These are phyloP conservation scores for Blumeria hordei DNA, from an alignment of 2,329 filamentous ascomycete species.

Conservation along the genomic window DNA sequence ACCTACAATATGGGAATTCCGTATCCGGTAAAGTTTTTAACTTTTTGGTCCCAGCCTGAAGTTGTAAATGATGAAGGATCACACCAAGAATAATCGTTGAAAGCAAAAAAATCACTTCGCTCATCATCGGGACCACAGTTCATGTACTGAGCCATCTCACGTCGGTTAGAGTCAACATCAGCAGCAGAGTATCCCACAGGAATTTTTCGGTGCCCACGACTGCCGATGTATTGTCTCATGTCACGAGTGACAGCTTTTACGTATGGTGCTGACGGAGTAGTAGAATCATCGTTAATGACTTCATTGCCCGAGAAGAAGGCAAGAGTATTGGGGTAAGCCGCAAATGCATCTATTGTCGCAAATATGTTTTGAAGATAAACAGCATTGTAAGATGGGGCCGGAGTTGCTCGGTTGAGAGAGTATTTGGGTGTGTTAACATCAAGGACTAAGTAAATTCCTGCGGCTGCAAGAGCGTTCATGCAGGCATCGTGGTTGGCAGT, in stretches of 20 bases:
- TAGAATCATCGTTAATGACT: slow-evolving; percentile 28
- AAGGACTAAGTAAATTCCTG: slow-evolving; percentile 49
- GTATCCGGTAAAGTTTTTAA: slow-evolving; percentile 41
- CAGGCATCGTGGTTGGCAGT: slow-evolving; percentile 41
- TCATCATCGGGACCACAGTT: slow-evolving; percentile 45
- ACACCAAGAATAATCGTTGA: slow-evolving; percentile 45
- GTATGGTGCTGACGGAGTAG: slow-evolving; percentile 26
- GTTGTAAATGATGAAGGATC: slow-evolving; percentile 30
- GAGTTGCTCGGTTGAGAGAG: slow-evolving; percentile 38
- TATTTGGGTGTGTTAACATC: slow-evolving; percentile 49
- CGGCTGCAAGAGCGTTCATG: slow-evolving; percentile 40
- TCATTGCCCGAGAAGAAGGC: slow-evolving; percentile 38
- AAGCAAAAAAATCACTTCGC: slow-evolving; percentile 41
- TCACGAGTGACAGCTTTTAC: slow-evolving; percentile 34
- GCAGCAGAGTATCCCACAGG: slow-evolving; percentile 37
- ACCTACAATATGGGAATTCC: slow-evolving; percentile 31
- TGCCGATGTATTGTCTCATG: slow-evolving; percentile 27
- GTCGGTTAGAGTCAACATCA: slow-evolving; percentile 43
- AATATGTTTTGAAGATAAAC: slow-evolving; percentile 49
- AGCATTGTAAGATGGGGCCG: slow-evolving; percentile 39
- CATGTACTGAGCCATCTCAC: slow-evolving; percentile 46
- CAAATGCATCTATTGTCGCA: slow-evolving; percentile 43
- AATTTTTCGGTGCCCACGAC: slow-evolving; percentile 23
- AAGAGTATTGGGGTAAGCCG: slow-evolving; percentile 41
- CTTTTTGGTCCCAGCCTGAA: slow-evolving; percentile 45